These are phyloP conservation scores for Biscogniauxia mediterranea DNA, from an alignment of 2,329 filamentous ascomycete genomes.

Conservation along the genomic window DNA sequence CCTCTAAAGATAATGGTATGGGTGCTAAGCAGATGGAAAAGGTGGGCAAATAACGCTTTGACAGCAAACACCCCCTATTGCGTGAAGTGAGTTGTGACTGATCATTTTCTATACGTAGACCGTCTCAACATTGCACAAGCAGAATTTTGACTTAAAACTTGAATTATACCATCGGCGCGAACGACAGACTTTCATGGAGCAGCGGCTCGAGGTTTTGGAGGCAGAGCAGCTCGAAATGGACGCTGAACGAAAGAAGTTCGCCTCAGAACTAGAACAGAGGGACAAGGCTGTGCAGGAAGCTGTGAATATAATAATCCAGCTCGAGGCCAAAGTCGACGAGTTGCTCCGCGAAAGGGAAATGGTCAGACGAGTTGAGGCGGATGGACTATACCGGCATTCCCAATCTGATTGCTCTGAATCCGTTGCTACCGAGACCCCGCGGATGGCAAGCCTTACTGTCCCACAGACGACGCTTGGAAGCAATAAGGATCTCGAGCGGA, in stretches of 20 bases:
- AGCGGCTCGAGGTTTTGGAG: conserved; percentile 54
- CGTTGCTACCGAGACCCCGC: conserved; percentile 22
- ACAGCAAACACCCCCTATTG: background rate
- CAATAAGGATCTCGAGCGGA: conserved; percentile 46
- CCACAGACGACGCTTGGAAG: conserved; percentile 30
- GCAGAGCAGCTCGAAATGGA: conserved; percentile 52
- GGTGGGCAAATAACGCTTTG: conserved; percentile 38
- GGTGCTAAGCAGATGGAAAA: conserved; percentile 68
- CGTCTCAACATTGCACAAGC: conserved; percentile 67
- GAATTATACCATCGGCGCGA: conserved; percentile 69
- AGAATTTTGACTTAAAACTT: conserved; percentile 75
- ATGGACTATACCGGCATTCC: conserved; percentile 35
- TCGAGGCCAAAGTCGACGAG: conserved; percentile 60
- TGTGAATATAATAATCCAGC: conserved; percentile 63
- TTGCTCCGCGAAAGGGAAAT: conserved; percentile 53
- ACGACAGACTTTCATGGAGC: conserved; percentile 58
- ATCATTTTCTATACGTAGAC: conserved; percentile 41
- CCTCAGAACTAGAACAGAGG: conserved; percentile 62
- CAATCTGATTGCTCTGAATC: conserved; percentile 31
- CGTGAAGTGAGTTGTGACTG: conserved; percentile 2
- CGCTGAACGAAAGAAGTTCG: conserved; percentile 57
- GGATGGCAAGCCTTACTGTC: conserved; percentile 13
- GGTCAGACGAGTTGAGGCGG: conserved; percentile 49
- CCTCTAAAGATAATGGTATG: conserved; percentile 50
- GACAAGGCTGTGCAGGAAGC: conserved; percentile 71